Conservation (phyloP, 2,329 filamentous ascomycete genomes). For the Claviceps humidiphila region DNA sequence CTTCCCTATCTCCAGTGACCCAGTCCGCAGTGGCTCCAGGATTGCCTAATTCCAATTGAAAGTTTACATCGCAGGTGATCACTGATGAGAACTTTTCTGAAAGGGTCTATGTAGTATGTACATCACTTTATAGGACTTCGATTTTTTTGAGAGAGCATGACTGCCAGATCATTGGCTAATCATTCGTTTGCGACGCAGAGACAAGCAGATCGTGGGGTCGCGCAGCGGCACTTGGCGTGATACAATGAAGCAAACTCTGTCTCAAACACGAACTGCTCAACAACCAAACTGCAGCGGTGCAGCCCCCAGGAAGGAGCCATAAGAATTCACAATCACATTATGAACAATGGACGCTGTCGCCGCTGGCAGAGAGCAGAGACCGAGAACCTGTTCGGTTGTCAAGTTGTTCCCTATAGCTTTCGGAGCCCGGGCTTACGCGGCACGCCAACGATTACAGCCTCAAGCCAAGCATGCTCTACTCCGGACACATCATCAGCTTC, state of each 20-base stretch:
- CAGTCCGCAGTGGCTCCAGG: too few relatives aligned
- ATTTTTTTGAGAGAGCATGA: neutral
- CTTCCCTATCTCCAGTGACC: too few relatives aligned
- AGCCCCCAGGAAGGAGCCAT: neutral
- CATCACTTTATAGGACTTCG: too few relatives aligned
- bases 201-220: neutral
- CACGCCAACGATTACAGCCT: too few relatives aligned
- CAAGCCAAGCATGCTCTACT: too few relatives aligned
- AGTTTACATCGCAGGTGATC: too few relatives aligned
- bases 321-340: neutral
- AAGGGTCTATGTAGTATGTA: neutral
- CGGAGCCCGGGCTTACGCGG: too few relatives aligned
- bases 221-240: neutral
- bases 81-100: neutral
- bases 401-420: neutral
- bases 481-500: too few relatives aligned
- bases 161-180: neutral
- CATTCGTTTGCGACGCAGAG: neutral
- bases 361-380: neutral
- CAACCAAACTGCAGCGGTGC: too few relatives aligned
- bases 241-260: neutral
- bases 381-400: neutral
- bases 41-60: too few relatives aligned
- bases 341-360: neutral
- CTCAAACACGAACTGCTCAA: too few relatives aligned